Conservation (phyloP, 495 filamentous ascomycete genomes). For the Aspergillus carlsbadensis region DNA sequence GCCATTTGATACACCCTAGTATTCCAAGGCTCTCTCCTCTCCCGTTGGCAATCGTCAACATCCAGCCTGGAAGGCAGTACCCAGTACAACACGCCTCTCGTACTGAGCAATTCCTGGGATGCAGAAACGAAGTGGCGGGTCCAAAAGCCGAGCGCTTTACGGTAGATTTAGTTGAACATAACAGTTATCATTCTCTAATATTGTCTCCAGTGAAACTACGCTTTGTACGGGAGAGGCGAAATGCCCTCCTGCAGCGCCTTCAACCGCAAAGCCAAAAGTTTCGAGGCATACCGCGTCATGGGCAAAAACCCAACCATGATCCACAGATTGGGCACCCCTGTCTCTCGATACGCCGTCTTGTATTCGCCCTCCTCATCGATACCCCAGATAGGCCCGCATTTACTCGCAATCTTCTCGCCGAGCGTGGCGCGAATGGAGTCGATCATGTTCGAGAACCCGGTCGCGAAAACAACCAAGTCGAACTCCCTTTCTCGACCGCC, state of each 20-base stretch:
- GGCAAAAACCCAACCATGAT: constrained; percentile 27
- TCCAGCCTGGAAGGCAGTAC: too few species aligned
- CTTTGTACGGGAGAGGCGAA: constrained; percentile 18
- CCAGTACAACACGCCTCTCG: too few species aligned
- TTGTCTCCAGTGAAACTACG: constrained; percentile 10
- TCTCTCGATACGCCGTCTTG: constrained; percentile 58
- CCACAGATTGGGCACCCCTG: constrained; percentile 38
- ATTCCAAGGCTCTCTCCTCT: too few species aligned
- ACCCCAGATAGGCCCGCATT: constrained; percentile 67
- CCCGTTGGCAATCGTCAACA: too few species aligned
- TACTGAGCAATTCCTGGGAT: too few species aligned
- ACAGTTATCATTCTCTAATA: not conserved
- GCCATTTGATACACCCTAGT: too few species aligned
- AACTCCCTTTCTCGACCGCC: constrained; percentile 62
- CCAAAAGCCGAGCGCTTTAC: too few species aligned
- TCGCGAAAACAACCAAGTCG: constrained; percentile 73
- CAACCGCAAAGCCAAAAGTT: constrained; percentile 21
- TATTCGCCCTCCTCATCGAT: constrained; percentile 72
- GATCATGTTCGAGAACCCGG: constrained; percentile 61
- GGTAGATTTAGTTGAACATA: too few species aligned
- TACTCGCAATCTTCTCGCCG: constrained; percentile 44
- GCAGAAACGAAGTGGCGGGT: too few species aligned
- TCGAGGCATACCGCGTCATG: constrained; percentile 22
- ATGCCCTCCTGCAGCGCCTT: constrained; percentile 23
- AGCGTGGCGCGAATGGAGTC: constrained; percentile 45